These are phyloP conservation scores for Lactarius hengduanensis DNA, from an alignment of 768 basidiomycete species.

Conservation along the genomic window DNA sequence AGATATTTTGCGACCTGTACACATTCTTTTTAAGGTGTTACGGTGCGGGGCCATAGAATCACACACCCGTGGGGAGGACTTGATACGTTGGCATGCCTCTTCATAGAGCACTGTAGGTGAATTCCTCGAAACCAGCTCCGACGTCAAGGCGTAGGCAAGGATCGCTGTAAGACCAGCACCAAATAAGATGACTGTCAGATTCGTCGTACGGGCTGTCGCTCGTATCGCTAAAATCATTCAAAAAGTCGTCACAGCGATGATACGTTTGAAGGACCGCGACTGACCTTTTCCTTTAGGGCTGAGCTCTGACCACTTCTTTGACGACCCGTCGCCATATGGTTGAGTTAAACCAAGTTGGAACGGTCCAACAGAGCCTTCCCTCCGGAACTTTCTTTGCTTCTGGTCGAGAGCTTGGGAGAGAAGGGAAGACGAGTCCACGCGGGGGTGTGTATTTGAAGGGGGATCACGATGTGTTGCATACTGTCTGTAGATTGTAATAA, in stretches of 20 bases:
- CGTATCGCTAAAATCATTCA: slow-evolving; percentile 45
- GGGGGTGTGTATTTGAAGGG: slow-evolving; percentile 4
- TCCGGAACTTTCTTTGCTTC: slow-evolving; percentile 41
- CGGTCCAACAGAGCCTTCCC: slow-evolving; percentile 69
- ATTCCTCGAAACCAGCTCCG: slow-evolving; percentile 85
- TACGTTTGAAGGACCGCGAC: neutral
- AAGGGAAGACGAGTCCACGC: slow-evolving; percentile 44
- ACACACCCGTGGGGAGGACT: slow-evolving; percentile 46
- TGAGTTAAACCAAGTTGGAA: slow-evolving; percentile 72
- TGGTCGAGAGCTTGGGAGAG: slow-evolving; percentile 67
- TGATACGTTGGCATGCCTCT: slow-evolving; percentile 52
- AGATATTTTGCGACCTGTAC: slow-evolving; percentile 67
- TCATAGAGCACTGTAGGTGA: slow-evolving; percentile 81
- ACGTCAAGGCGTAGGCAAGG: slow-evolving; percentile 73
- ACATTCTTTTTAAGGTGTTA: slow-evolving; percentile 3
- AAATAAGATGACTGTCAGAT: slow-evolving; percentile 56
- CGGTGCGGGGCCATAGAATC: neutral
- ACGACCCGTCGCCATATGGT: slow-evolving; percentile 52
- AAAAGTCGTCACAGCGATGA: slow-evolving; percentile 1
- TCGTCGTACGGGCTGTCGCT: slow-evolving; percentile 51
- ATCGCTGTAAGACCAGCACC: slow-evolving; percentile 81
- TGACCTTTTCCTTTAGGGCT: slow-evolving; percentile 74
- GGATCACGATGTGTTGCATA: slow-evolving; percentile 24
- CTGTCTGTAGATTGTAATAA: slow-evolving; percentile 4
- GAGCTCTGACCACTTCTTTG: slow-evolving; percentile 78